phyloP scores from a whole-genome alignment of 306 rosid species.

The Prunus fruticosa region DNA sequence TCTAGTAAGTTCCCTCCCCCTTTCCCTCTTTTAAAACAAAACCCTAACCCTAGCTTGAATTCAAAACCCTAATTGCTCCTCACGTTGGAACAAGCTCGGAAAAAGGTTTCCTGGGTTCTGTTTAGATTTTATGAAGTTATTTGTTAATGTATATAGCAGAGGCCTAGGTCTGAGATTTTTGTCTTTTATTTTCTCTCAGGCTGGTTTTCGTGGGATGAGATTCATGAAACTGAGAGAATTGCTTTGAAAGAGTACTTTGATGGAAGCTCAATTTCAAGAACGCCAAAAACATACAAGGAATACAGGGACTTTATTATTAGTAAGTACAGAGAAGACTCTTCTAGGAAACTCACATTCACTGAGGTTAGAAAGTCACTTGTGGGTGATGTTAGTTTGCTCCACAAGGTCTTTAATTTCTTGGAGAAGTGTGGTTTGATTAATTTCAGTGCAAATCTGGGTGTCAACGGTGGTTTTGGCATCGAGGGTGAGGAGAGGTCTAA shows the following conservation, averaged over 20 bases:
- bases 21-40: neutral
- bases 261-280: slow-evolving; percentile 65
- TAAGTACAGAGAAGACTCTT: slow-evolving; percentile 85
- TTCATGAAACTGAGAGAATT: slow-evolving; percentile 67
- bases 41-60: neutral
- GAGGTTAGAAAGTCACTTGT: slow-evolving; percentile 80
- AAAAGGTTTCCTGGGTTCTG: neutral
- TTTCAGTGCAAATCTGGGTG: slow-evolving; percentile 41
- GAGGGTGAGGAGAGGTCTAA: slow-evolving; percentile 26
- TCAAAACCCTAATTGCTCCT: slow-evolving; percentile 23
- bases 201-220: slow-evolving; percentile 95
- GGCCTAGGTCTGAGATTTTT: neutral
- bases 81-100: neutral
- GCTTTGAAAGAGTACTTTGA: slow-evolving; percentile 72
- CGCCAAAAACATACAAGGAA: slow-evolving; percentile 72
- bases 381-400: slow-evolving; percentile 74
- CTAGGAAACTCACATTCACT: slow-evolving; percentile 78
- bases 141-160: neutral
- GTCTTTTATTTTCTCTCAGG: slow-evolving; percentile 37
- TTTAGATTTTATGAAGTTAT: neutral
- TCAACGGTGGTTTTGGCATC: slow-evolving; percentile 20
- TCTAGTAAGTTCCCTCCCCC: slow-evolving; percentile 55
- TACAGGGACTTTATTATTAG: slow-evolving; percentile 84
- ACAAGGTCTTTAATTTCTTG: slow-evolving; percentile 67
- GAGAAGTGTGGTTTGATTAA: slow-evolving; percentile 82